Evolutionary conservation across 495 filamentous ascomycete genomes (phyloP).

Genomic region (Aspergillus saccharolyticus): DNA sequence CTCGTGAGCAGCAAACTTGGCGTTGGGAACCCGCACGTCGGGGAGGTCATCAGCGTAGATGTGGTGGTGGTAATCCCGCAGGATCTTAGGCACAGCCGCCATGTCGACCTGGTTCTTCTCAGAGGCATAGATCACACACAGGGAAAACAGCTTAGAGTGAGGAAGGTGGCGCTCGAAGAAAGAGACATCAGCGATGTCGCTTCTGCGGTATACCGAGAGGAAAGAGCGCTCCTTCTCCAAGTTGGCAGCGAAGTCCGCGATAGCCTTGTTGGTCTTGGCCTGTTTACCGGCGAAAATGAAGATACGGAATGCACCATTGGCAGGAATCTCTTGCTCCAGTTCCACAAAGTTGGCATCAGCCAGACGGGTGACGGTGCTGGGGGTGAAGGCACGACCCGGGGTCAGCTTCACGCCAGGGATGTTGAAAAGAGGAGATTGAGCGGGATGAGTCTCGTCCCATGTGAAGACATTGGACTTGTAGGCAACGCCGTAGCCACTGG

Average conservation of each 20-base stretch:
- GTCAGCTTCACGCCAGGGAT: conserved; percentile 55
- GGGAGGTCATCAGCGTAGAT: conserved; percentile 83
- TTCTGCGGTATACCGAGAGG: conserved; percentile 56
- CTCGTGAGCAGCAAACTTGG: conserved; percentile 69
- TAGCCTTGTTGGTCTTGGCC: conserved; percentile 50
- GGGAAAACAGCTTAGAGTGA: conserved; percentile 72
- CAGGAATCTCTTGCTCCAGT: conserved; percentile 79
- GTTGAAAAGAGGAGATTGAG: conserved; percentile 63
- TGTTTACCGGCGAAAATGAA: conserved; percentile 78
- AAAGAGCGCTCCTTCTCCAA: conserved; percentile 63
- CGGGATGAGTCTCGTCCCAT: conserved; percentile 66
- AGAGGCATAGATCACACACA: conserved; percentile 67
- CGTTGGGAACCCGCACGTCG: conserved; percentile 63
- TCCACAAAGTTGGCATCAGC: conserved; percentile 82
- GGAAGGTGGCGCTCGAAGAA: conserved; percentile 81
- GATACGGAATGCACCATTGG: conserved; percentile 82
- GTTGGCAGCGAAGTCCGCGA: conserved; percentile 62
- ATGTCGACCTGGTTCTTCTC: conserved; percentile 62
- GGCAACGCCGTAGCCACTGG: conserved; percentile 59
- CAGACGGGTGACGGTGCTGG: conserved; percentile 74
- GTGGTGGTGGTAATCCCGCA: conserved; percentile 73
- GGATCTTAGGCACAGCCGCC: conserved; percentile 55
- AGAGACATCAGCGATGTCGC: conserved; percentile 58
- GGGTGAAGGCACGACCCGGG: conserved; percentile 66
- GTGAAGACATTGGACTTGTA: conserved; percentile 63